Percentiles rank a stretch among this genome's conserved stretches.
Conservation (phyloP, 352 stramenopile species). For the Pythium aquatile region DNA sequence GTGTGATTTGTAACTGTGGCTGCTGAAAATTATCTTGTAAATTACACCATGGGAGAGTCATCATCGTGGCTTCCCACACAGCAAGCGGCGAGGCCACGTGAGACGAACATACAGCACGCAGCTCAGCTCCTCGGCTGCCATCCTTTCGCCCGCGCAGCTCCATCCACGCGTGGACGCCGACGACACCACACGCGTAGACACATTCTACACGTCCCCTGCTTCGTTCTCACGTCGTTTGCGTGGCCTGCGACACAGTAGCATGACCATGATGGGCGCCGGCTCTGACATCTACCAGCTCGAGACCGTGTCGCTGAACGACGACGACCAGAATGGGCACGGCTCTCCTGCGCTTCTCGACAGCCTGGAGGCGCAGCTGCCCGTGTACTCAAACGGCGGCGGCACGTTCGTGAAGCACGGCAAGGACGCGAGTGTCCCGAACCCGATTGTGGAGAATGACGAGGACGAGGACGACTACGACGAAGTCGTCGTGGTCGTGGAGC, state of each 20-base stretch:
- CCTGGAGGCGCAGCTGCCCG: constrained; percentile 49
- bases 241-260: not conserved
- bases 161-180: not conserved
- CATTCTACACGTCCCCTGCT: not conserved
- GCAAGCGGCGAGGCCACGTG: constrained; percentile 1
- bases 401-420: constrained; percentile 26
- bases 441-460: constrained; percentile 32
- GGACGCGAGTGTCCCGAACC: constrained; percentile 14
- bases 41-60: constrained; percentile 1
- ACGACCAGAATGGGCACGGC: constrained; percentile 25
- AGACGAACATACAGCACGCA: not conserved
- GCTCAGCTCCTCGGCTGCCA: not conserved
- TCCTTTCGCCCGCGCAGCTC: not conserved
- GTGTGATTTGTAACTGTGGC: not conserved
- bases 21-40: not conserved
- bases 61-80: not conserved
- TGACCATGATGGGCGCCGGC: constrained; percentile 34
- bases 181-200: not conserved
- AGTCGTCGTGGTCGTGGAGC: constrained; percentile 43
- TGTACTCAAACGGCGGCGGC: constrained; percentile 15
- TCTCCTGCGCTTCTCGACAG: constrained; percentile 38
- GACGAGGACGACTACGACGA: constrained; percentile 23
- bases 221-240: not conserved
- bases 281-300: constrained; percentile 54
- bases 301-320: constrained; percentile 76